Conservation (phyloP, 805 yeast species). For the Candida maesae region DNA sequence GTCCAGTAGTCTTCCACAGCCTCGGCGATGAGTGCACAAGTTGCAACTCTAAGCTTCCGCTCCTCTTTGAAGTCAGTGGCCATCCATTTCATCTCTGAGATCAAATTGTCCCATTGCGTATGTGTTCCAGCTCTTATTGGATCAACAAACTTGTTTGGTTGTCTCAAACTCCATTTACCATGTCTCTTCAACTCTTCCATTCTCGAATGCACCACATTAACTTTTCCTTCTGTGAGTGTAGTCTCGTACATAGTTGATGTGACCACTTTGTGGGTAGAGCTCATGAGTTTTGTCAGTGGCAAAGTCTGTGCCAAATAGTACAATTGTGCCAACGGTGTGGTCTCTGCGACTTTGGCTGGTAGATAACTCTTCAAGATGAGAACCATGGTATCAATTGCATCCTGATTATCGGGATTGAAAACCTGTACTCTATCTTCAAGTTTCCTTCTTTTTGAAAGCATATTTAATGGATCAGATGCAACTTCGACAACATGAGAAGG, state of each 20-base stretch:
- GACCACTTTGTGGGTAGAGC: slow-evolving; percentile 81
- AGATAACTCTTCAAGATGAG: slow-evolving; percentile 45
- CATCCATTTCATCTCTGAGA: slow-evolving; percentile 84
- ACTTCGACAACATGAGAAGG: background rate
- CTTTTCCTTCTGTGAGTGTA: slow-evolving; percentile 84
- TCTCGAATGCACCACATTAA: slow-evolving; percentile 83
- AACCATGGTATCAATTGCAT: slow-evolving; percentile 41
- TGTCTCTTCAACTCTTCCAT: slow-evolving; percentile 88
- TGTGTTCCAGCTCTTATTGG: slow-evolving; percentile 44
- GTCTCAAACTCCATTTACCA: slow-evolving; percentile 88
- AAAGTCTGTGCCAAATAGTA: slow-evolving; percentile 85
- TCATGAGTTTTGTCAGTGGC: slow-evolving; percentile 76
- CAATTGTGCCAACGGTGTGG: slow-evolving; percentile 75
- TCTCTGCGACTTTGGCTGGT: slow-evolving; percentile 53
- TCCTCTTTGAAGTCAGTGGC: slow-evolving; percentile 72
- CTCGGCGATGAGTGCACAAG: slow-evolving; percentile 66
- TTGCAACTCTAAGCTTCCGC: slow-evolving; percentile 62
- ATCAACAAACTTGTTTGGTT: slow-evolving; percentile 67
- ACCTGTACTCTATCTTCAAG: slow-evolving; percentile 18
- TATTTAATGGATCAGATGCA: too few species aligned
- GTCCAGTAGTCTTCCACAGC: slow-evolving; percentile 77
- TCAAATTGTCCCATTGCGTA: slow-evolving; percentile 67
- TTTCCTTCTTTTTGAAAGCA: slow-evolving; percentile 11
- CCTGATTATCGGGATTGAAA: slow-evolving; percentile 34
- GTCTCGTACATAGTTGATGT: slow-evolving; percentile 83